phyloP scores from a whole-genome alignment of 176 grass and related monocot genomes.

The barley (Hordeum vulgare) region DNA sequence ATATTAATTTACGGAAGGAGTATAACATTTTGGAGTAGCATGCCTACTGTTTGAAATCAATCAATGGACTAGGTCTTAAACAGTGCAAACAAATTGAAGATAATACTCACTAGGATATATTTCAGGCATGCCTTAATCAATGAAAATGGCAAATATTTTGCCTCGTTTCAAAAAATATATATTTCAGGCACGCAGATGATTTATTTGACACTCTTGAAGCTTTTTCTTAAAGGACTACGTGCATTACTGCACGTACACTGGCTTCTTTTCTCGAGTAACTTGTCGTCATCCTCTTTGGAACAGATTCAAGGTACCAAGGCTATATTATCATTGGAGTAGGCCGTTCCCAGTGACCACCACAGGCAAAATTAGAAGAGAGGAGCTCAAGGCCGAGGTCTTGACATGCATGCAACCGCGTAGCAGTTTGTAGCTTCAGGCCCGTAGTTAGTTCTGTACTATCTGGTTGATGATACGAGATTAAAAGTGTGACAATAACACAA shows the following conservation, averaged over 20 bases:
- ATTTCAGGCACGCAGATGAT: neutral
- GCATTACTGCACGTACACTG: too few species aligned
- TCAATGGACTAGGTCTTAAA: neutral
- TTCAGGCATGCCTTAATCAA: too few species aligned
- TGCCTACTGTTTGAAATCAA: neutral
- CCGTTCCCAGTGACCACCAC: conserved; percentile 73
- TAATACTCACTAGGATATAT: neutral
- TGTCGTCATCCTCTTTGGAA: neutral
- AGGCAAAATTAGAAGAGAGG: conserved; percentile 80
- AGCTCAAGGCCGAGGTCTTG: conserved; percentile 52
- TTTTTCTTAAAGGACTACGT: neutral
- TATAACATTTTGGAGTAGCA: neutral
- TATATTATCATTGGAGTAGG: conserved; percentile 48
- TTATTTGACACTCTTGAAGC: neutral
- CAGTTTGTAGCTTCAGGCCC: conserved; percentile 36
- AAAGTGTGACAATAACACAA: neutral
- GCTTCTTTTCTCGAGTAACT: neutral
- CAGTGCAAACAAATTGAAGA: neutral
- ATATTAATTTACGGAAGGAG: too few species aligned
- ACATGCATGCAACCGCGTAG: conserved; percentile 43
- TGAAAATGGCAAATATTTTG: too few species aligned
- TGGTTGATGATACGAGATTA: neutral
- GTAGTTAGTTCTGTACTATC: neutral
- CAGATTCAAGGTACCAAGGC: conserved; percentile 84
- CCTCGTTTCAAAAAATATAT: too few species aligned